phyloP scores from a whole-genome alignment of 2,329 filamentous ascomycete species.

The Fusarium humuli region DNA sequence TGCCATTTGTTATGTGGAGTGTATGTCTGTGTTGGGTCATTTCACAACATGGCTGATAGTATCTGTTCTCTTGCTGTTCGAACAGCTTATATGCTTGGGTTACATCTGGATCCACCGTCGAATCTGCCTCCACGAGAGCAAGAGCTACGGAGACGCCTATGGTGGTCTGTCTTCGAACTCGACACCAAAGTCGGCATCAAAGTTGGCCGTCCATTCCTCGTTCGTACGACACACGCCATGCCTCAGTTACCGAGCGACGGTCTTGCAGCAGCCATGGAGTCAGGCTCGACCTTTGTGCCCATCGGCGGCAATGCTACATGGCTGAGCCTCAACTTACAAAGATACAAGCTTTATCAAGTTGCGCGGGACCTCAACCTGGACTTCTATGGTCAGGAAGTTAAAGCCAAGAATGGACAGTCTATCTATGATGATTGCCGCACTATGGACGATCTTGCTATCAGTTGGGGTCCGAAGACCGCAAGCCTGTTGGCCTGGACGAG shows the following conservation, averaged over 20 bases:
- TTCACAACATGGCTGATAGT: conserved; percentile 24
- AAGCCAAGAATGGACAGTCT: neutral
- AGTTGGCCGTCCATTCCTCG: conserved; percentile 10
- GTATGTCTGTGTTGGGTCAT: conserved; percentile 8
- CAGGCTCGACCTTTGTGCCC: conserved; percentile 13
- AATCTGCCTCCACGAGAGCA: neutral
- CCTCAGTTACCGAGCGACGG: neutral
- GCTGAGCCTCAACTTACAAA: conserved; percentile 11
- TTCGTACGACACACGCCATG: conserved; percentile 1
- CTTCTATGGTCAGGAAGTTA: neutral
- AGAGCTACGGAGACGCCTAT: neutral
- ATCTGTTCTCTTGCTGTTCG: conserved; percentile 8
- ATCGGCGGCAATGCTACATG: conserved; percentile 9
- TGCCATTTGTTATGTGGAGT: conserved; percentile 7
- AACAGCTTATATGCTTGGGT: conserved; percentile 18
- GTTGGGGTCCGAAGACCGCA: neutral
- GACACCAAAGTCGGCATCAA: conserved; percentile 17
- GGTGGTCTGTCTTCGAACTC: conserved; percentile 23
- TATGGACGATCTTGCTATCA: conserved; percentile 1
- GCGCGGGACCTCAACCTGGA: neutral
- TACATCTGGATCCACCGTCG: neutral
- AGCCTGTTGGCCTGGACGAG: neutral
- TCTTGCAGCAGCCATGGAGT: conserved; percentile 9
- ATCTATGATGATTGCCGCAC: neutral
- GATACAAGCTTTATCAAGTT: neutral